Conservation (phyloP, 2,329 filamentous ascomycete genomes). For the Cladophialophora bantiana region DNA sequence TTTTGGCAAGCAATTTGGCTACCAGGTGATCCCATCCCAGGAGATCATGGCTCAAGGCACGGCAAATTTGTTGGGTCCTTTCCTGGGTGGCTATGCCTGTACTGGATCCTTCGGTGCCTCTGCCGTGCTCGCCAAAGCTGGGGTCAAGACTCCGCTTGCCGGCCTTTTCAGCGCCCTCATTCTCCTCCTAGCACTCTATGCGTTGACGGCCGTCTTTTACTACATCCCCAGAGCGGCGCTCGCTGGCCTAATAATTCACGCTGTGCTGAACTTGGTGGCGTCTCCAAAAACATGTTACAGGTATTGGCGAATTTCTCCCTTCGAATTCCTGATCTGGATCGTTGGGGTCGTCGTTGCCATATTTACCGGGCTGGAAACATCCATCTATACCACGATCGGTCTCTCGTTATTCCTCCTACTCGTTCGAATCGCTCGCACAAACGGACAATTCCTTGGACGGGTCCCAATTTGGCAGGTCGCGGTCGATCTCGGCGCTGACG, state of each 20-base stretch:
- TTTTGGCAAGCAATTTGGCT: constrained; percentile 93
- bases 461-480: constrained; percentile 65
- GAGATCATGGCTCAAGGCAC: constrained; percentile 95
- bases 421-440: constrained; percentile 80
- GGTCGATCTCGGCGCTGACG: constrained; percentile 36
- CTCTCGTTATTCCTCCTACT: constrained; percentile 78
- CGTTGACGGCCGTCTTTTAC: constrained; percentile 84
- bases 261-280: constrained; percentile 88
- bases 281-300: constrained; percentile 88
- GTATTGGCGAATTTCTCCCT: constrained; percentile 81
- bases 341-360: constrained; percentile 86
- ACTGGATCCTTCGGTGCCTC: constrained; percentile 95
- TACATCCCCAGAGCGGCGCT: constrained; percentile 85
- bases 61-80: constrained; percentile 85
- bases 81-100: constrained; percentile 87
- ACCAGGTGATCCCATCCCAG: constrained; percentile 91
- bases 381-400: constrained; percentile 84
- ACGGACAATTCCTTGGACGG: constrained; percentile 80
- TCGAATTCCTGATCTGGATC: constrained; percentile 75
- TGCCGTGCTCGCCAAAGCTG: constrained; percentile 94
- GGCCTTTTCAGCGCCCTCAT: constrained; percentile 85
- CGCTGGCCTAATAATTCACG: constrained; percentile 91
- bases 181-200: constrained; percentile 87
- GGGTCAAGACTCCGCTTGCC: constrained; percentile 86
- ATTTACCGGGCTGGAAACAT: constrained; percentile 85